Base-by-base conservation (phyloP, 257 asterid species). In the Gynochthodes officinalis region DNA sequence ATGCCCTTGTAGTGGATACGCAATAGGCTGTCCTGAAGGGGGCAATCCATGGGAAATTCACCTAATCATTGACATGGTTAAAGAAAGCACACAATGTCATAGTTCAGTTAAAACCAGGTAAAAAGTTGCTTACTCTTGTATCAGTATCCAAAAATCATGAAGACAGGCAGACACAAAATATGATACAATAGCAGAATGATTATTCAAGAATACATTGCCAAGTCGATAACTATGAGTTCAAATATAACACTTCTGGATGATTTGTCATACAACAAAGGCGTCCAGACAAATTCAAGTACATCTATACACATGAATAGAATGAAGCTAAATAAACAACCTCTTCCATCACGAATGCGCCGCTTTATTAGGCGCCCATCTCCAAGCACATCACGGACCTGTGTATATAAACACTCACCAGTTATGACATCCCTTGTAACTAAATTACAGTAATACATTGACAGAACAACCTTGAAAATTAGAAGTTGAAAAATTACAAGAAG, bases 1-100 rank as follows among this genome's bases (percentile, higher is more conserved):
- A 84, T 86, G 64, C 96, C 99, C 85, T 89, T 95, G 84, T 87
- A 92, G 83, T 95, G 98, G 53, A 92, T 96, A 75, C 72, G 90
- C 52, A 95, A 83, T 64, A 87, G 82, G 84, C 99, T 95, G 79
- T 95, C 99, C 8, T 85, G 98, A 75, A 95, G 97, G 65, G 99
- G 98, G 88, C 98, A 95, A 82, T 90, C 98, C 99, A 95, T 92
- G 7, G 99, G 99, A 84, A 95, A 95, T 69, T 95, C 98, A 81
- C 99, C 99, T 95, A 77, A 65, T 72, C 77, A 80, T 84, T 55
- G 80, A 74, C 37, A 76, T 50, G 74, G 75, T 12, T 28, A 40
- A 46, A 63, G 65, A 77, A 82, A 74, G 66, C 70, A 75, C 44
- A 59, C 19, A 53, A 44, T 67, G 75, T 37, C 32, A 48, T 35